Percentiles rank a stretch among this genome's conserved stretches.
Conservation (phyloP, 352 stramenopile genomes). For the Pilasporangium apinafurcum region DNA sequence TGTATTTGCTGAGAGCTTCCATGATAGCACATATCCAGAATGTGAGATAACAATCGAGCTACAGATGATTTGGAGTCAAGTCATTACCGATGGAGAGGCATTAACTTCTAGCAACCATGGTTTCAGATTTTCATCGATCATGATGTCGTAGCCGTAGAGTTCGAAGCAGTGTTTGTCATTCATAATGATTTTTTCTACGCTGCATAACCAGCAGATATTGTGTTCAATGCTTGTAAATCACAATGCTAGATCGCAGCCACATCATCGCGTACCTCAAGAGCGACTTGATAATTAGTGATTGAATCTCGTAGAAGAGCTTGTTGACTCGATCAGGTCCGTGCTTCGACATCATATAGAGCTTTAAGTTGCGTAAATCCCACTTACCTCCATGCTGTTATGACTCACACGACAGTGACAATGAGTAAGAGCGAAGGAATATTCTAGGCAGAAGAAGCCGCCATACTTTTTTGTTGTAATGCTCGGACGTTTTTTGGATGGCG, state of each 20-base stretch:
- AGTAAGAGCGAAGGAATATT: background rate
- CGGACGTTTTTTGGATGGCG: conserved; percentile 92
- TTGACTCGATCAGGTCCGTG: conserved; percentile 76
- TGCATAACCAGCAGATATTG: too few species aligned
- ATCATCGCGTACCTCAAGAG: conserved; percentile 37
- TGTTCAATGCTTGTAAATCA: too few species aligned
- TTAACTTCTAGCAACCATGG: conserved; percentile 93
- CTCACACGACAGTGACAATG: background rate
- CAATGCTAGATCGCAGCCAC: background rate
- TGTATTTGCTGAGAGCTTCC: conserved; percentile 88
- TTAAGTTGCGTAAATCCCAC: conserved; percentile 89
- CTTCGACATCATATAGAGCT: conserved; percentile 89
- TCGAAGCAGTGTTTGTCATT: conserved; percentile 96
- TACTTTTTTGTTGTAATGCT: conserved; percentile 90
- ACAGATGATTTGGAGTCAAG: background rate
- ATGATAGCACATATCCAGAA: background rate
- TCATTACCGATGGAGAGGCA: conserved; percentile 80
- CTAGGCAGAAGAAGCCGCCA: background rate
- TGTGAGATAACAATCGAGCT: background rate
- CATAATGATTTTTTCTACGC: conserved; percentile 93
- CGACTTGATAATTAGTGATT: conserved; percentile 86
- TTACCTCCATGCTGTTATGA: conserved; percentile 88
- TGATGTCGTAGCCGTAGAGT: conserved; percentile 92
- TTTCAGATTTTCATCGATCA: conserved; percentile 90
- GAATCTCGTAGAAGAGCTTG: conserved; percentile 88